Percentiles rank a stretch among this genome's conserved stretches.
Conservation (phyloP, 805 yeast genomes). For the Candida namnaoensis region DNA sequence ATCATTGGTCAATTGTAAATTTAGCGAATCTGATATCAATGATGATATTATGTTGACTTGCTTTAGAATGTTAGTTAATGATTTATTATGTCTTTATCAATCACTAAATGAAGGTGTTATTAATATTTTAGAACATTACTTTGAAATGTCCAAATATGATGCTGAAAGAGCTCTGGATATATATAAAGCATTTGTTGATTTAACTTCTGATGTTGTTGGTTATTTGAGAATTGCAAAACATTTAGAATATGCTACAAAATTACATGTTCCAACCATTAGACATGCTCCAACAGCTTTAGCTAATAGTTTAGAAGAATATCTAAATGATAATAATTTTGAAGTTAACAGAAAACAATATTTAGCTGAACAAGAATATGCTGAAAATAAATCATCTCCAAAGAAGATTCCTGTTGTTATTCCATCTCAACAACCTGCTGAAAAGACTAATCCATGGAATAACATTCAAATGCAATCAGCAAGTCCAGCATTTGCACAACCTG, state of each 20-base stretch:
- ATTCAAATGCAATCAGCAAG: conserved; percentile 3
- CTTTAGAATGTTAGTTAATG: conserved; percentile 85
- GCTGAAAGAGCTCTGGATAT: conserved; percentile 82
- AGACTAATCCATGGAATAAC: conserved; percentile 13
- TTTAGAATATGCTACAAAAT: conserved; percentile 75
- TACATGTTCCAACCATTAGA: conserved; percentile 90
- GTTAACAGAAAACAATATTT: conserved; percentile 68
- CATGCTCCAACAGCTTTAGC: conserved; percentile 96
- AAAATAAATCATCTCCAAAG: conserved; percentile 8
- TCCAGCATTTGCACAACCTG: conserved; percentile 11
- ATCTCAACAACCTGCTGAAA: neutral
- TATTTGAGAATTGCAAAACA: conserved; percentile 86
- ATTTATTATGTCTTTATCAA: conserved; percentile 78
- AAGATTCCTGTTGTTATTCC: neutral
- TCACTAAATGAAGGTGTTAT: conserved; percentile 93
- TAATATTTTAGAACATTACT: conserved; percentile 86
- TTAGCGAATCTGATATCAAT: conserved; percentile 70
- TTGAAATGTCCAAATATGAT: conserved; percentile 81
- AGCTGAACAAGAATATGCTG: conserved; percentile 45
- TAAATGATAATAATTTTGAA: conserved; percentile 82
- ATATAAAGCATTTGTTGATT: conserved; percentile 76
- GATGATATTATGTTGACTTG: conserved; percentile 81
- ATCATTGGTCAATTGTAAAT: conserved; percentile 64
- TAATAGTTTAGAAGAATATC: conserved; percentile 77
- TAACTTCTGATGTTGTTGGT: conserved; percentile 81